phyloP scores from a whole-genome alignment of 169 alveolate genomes.

The Eimeria praecox region DNA sequence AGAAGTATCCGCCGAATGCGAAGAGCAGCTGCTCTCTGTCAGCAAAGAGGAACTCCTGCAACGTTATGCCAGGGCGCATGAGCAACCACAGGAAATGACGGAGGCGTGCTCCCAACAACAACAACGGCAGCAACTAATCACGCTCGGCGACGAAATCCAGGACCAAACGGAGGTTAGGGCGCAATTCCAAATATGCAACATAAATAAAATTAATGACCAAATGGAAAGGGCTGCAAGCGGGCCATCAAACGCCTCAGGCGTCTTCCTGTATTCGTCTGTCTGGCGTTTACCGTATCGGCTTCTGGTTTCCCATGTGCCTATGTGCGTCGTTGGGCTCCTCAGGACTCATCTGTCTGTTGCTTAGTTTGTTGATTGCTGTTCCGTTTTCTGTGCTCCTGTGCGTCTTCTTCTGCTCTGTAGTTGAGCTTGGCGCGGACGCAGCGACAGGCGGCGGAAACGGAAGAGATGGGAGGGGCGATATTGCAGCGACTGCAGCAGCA shows the following conservation, averaged over 20 bases:
- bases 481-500: conserved; percentile 71
- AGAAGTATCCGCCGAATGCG: conserved; percentile 34
- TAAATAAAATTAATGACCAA: background rate
- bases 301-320: background rate
- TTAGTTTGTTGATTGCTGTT: background rate
- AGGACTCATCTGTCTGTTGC: background rate
- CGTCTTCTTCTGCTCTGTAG: background rate
- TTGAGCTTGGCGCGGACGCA: conserved; percentile 71
- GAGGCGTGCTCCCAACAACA: conserved; percentile 40
- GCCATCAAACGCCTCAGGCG: background rate
- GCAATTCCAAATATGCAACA: background rate
- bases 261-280: background rate
- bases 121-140: conserved; percentile 51
- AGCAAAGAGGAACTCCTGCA: conserved; percentile 62
- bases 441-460: conserved; percentile 77
- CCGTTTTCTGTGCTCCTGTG: background rate
- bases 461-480: conserved; percentile 67
- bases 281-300: background rate
- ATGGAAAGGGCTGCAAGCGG: background rate
- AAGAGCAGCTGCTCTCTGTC: conserved; percentile 44
- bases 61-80: background rate
- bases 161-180: conserved; percentile 74
- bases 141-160: conserved; percentile 74
- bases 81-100: conserved; percentile 9
- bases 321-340: no score